These are phyloP conservation scores for Cyathus striatus DNA, from an alignment of 768 basidiomycete genomes.

Conservation along the genomic window DNA sequence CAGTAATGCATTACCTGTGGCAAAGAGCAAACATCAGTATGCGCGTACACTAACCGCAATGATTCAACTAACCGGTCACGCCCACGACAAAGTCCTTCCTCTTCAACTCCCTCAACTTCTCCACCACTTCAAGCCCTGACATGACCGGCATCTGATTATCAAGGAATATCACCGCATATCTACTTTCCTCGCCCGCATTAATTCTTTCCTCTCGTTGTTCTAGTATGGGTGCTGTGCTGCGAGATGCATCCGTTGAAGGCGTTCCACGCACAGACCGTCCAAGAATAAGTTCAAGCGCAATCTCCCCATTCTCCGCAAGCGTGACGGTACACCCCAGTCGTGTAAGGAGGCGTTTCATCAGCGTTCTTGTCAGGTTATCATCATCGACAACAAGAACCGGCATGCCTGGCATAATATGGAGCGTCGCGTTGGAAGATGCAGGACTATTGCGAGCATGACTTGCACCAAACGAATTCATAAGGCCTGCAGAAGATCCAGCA, in stretches of 20 bases:
- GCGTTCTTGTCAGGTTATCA: conserved; percentile 70
- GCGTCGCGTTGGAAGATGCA: conserved; percentile 26
- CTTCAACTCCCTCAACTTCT: conserved; percentile 58
- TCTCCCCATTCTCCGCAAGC: conserved; percentile 79
- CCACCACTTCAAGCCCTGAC: conserved; percentile 66
- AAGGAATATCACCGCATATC: conserved; percentile 45
- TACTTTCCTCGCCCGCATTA: conserved; percentile 23
- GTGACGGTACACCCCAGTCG: conserved; percentile 75
- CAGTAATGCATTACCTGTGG: conserved; percentile 47
- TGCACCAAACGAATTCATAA: conserved; percentile 33
- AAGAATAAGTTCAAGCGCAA: conserved; percentile 69
- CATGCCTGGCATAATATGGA: conserved; percentile 46
- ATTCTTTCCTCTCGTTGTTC: conserved; percentile 21
- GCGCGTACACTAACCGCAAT: too few species aligned
- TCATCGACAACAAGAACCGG: conserved; percentile 81
- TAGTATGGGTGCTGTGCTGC: conserved; percentile 28
- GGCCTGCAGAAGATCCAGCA: conserved; percentile 17
- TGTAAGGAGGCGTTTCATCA: conserved; percentile 78
- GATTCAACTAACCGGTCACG: conserved; percentile 59
- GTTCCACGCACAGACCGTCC: conserved; percentile 26
- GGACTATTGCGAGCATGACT: conserved; percentile 32
- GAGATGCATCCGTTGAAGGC: conserved; percentile 33
- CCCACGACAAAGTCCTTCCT: conserved; percentile 79
- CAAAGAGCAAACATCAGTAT: conserved; percentile 1
- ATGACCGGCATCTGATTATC: conserved; percentile 84